These are phyloP conservation scores for Aphanomyces euteiches DNA, from an alignment of 352 stramenopile genomes.

Conservation along the genomic window DNA sequence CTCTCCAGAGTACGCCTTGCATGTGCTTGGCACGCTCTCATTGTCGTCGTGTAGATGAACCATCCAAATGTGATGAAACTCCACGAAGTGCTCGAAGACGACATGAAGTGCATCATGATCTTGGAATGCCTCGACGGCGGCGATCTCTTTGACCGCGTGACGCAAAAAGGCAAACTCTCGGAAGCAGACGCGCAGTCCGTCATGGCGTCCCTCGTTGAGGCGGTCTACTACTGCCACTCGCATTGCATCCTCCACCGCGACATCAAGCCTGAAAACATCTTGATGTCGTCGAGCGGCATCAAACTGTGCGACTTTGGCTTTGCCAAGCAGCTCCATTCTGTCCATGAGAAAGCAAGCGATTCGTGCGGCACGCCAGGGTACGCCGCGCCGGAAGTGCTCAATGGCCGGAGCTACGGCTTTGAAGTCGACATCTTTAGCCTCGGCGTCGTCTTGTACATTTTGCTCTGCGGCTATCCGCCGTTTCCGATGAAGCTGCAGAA, in stretches of 20 bases:
- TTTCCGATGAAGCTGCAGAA: conserved; percentile 87
- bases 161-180: conserved; percentile 73
- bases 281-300: conserved; percentile 54
- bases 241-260: conserved; percentile 83
- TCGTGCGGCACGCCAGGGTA: conserved; percentile 83
- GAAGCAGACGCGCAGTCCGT: conserved; percentile 65
- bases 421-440: conserved; percentile 87
- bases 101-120: conserved; percentile 96
- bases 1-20: background rate
- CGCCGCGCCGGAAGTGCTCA: conserved; percentile 76
- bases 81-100: conserved; percentile 92
- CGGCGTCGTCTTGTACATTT: conserved; percentile 86
- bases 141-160: conserved; percentile 83
- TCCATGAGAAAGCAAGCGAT: conserved; percentile 62
- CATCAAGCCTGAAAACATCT: conserved; percentile 83
- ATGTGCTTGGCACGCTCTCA: background rate
- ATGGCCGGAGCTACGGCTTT: conserved; percentile 65
- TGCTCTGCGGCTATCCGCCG: conserved; percentile 81
- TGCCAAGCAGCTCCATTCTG: conserved; percentile 58
- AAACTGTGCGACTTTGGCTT: conserved; percentile 88
- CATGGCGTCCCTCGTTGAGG: conserved; percentile 71
- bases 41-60: conserved; percentile 44
- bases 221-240: conserved; percentile 90
- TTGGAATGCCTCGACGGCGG: conserved; percentile 94
- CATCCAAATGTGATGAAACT: conserved; percentile 89